These are phyloP conservation scores for Trichoderma citrinoviride DNA, from an alignment of 2,329 filamentous ascomycete species.

Conservation along the genomic window DNA sequence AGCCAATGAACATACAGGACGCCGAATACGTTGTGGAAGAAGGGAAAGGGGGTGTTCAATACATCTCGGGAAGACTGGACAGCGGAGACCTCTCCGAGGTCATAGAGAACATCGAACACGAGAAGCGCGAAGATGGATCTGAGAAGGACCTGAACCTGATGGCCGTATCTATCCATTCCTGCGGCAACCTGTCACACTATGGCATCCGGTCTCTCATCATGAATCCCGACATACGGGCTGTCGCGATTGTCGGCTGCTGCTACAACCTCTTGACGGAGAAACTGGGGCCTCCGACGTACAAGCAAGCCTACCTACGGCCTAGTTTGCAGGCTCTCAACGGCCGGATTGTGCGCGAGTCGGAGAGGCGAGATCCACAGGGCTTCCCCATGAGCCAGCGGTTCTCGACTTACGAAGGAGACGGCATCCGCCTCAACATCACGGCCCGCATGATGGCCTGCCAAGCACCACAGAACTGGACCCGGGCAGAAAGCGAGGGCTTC, in stretches of 20 bases:
- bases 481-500: conserved; percentile 76
- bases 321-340: conserved; percentile 64
- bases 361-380: conserved; percentile 79
- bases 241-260: conserved; percentile 96
- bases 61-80: conserved; percentile 71
- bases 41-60: conserved; percentile 70
- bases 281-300: conserved; percentile 81
- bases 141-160: conserved; percentile 58
- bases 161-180: conserved; percentile 94
- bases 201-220: conserved; percentile 81
- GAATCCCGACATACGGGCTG: conserved; percentile 81
- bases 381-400: conserved; percentile 87
- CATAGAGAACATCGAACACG: conserved; percentile 56
- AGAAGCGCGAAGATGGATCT: conserved; percentile 22
- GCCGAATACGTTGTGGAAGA: conserved; percentile 55
- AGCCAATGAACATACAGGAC: conserved; percentile 48
- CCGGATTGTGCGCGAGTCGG: conserved; percentile 65
- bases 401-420: conserved; percentile 54
- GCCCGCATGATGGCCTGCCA: conserved; percentile 98
- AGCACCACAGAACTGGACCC: conserved; percentile 88
- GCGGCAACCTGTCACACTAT: conserved; percentile 95
- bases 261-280: conserved; percentile 95
- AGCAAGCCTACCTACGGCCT: conserved; percentile 73
- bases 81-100: conserved; percentile 69
- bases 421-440: conserved; percentile 88